Conservation (phyloP, 164 flowering plant genomes). For the Akebia trifoliata region DNA sequence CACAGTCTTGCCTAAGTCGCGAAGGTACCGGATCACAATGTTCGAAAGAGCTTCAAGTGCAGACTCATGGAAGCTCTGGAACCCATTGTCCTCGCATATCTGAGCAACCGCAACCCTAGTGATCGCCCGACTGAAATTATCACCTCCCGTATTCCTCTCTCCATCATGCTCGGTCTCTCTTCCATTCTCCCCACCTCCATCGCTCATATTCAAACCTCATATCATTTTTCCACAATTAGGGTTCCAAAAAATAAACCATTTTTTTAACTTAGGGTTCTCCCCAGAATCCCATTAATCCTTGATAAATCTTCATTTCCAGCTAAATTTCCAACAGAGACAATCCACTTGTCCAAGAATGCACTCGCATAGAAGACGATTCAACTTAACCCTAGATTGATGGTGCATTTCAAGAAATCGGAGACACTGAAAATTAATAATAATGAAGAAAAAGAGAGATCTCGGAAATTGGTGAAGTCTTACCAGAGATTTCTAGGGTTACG, state of each 20-base stretch:
- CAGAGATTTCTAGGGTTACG: not conserved
- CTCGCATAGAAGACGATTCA: not conserved
- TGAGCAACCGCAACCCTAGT: conserved; percentile 76
- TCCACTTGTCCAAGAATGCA: not conserved
- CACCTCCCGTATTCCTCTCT: conserved; percentile 27
- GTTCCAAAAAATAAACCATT: conserved; percentile 1
- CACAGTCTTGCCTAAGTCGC: conserved; percentile 51
- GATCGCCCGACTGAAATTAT: conserved; percentile 48
- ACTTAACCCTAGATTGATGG: not conserved
- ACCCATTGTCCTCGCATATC: conserved; percentile 66
- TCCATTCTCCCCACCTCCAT: conserved; percentile 64
- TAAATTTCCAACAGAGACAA: not conserved
- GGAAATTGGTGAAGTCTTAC: not conserved
- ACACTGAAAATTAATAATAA: not conserved
- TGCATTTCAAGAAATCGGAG: not conserved
- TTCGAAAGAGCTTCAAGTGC: conserved; percentile 62
- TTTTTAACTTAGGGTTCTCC: not conserved
- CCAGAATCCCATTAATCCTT: not conserved
- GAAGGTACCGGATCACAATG: conserved; percentile 48
- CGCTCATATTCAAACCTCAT: conserved; percentile 72
- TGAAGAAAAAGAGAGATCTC: not conserved
- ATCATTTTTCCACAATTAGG: conserved; percentile 28
- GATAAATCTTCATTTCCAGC: no score
- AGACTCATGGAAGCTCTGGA: conserved; percentile 63
- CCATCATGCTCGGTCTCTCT: conserved; percentile 15